These are phyloP conservation scores for Dothiorella sarmentorum DNA, from an alignment of 2,329 filamentous ascomycete species.

Conservation along the genomic window DNA sequence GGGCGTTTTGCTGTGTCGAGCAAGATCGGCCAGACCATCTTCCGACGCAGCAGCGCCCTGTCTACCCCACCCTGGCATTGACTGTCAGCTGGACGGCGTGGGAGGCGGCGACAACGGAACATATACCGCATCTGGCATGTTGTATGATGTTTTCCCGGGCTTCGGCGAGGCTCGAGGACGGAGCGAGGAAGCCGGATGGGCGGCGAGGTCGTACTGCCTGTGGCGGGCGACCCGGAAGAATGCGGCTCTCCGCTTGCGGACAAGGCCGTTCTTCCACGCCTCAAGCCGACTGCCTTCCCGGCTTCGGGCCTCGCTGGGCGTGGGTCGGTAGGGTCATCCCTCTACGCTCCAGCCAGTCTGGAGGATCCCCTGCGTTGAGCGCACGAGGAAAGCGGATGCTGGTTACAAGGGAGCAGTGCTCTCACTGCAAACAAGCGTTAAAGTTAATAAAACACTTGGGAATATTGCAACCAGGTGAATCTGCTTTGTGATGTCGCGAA, in stretches of 20 bases:
- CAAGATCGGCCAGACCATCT: conserved; percentile 37
- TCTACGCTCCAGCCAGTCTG: conserved; percentile 16
- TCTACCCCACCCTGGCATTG: conserved; percentile 36
- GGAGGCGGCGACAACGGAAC: conserved; percentile 35
- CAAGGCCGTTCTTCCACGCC: background rate
- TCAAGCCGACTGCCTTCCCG: background rate
- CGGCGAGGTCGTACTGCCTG: conserved; percentile 1
- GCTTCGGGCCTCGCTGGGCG: conserved; percentile 15
- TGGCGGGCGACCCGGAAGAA: conserved; percentile 4
- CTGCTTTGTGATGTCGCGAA: no score
- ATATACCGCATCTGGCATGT: conserved; percentile 35
- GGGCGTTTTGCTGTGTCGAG: conserved; percentile 24
- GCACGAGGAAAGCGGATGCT: conserved; percentile 15
- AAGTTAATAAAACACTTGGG: conserved; percentile 20
- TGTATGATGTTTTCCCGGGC: conserved; percentile 33
- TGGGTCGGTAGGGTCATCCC: conserved; percentile 16
- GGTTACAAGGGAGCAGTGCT: conserved; percentile 10
- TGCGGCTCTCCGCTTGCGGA: conserved; percentile 18
- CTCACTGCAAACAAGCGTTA: conserved; percentile 11
- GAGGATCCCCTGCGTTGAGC: background rate
- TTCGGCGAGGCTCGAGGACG: conserved; percentile 20
- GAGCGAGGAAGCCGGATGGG: conserved; percentile 19
- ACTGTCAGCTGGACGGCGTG: conserved; percentile 37
- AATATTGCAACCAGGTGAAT: conserved; percentile 1
- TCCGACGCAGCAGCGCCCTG: conserved; percentile 32